Conservation (phyloP, 257 asterid species). For the Solanum bulbocastanum region DNA sequence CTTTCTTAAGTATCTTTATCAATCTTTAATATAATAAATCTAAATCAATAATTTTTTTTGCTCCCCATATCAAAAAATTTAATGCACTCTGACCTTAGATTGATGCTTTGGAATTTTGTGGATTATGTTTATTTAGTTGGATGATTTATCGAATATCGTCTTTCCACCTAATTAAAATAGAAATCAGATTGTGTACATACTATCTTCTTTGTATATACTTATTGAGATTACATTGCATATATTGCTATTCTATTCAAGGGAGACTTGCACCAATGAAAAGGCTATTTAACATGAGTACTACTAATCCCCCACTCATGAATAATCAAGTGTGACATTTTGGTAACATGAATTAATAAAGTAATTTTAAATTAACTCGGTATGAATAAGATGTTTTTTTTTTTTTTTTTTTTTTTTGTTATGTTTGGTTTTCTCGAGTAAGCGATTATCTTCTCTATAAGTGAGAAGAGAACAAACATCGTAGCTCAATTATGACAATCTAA, state of each 20-base stretch:
- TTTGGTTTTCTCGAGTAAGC: neutral
- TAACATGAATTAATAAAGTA: neutral
- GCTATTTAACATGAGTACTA: neutral
- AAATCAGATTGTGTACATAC: neutral
- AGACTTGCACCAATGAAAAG: neutral
- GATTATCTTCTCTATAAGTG: neutral
- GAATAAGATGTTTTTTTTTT: no score
- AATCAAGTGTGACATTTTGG: neutral
- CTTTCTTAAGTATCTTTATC: neutral
- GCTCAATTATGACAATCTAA: neutral
- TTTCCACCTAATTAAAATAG: neutral
- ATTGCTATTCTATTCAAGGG: neutral
- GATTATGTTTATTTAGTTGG: neutral
- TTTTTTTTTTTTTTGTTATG: neutral
- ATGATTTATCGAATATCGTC: accelerated
- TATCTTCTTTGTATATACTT: neutral
- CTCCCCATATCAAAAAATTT: neutral
- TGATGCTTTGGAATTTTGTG: neutral
- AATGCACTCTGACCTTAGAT: neutral
- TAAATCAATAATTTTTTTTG: neutral
- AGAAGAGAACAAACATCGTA: neutral
- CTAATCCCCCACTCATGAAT: neutral
- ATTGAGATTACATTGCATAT: neutral
- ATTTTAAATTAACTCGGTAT: neutral
- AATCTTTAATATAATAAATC: neutral